Evolutionary conservation across 2,329 filamentous ascomycete species (phyloP).

Genomic region (Metarhizium brunneum): DNA sequence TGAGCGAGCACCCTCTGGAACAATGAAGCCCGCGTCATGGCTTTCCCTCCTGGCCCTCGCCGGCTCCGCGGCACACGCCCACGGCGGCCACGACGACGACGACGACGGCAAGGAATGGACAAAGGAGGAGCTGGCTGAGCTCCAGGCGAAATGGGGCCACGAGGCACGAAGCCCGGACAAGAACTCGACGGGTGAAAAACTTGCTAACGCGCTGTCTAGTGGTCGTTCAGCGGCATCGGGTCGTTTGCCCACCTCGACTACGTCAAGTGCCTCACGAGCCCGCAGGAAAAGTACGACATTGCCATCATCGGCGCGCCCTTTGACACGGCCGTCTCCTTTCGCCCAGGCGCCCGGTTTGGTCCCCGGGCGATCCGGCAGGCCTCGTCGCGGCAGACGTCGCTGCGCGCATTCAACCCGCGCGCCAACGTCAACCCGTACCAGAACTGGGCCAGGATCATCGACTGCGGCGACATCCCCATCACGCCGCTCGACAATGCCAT

Average conservation of each 20-base stretch:
- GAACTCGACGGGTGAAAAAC: too few species aligned
- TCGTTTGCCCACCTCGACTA: slow-evolving; percentile 65
- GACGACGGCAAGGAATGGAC: slow-evolving; percentile 34
- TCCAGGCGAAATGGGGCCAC: slow-evolving; percentile 48
- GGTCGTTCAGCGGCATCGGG: slow-evolving; percentile 60
- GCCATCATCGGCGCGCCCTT: slow-evolving; percentile 65
- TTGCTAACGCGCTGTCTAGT: slow-evolving; percentile 13
- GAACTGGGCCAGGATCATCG: slow-evolving; percentile 71
- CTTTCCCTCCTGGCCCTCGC: neutral
- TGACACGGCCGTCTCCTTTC: slow-evolving; percentile 63
- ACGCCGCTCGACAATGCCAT: slow-evolving; percentile 80
- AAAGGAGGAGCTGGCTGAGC: slow-evolving; percentile 39
- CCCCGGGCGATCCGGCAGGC: slow-evolving; percentile 81
- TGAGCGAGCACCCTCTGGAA: too few species aligned
- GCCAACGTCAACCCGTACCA: slow-evolving; percentile 77
- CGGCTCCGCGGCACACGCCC: neutral
- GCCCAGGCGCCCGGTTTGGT: slow-evolving; percentile 71
- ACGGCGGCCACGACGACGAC: neutral
- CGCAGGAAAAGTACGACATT: slow-evolving; percentile 57
- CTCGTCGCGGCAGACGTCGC: slow-evolving; percentile 69
- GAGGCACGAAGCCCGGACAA: slow-evolving; percentile 31
- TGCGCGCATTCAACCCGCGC: slow-evolving; percentile 70
- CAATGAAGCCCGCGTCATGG: neutral
- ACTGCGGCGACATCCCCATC: slow-evolving; percentile 86
- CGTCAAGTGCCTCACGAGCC: slow-evolving; percentile 59